Base-by-base conservation (phyloP, 352 stramenopile genomes). In the Globisporangium cederbergense region DNA sequence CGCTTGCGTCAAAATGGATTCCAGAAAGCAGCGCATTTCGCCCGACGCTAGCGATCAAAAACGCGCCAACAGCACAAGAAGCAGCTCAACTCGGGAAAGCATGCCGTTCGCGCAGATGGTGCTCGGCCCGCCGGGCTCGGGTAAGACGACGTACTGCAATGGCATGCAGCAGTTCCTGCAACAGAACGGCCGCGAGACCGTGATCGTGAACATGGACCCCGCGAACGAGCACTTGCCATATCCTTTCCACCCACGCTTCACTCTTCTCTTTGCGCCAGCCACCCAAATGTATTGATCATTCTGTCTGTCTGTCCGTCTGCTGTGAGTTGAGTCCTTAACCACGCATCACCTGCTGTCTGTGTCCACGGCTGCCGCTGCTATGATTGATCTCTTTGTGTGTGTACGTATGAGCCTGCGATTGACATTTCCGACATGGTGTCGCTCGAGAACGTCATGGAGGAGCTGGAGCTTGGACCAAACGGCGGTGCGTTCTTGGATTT, bases 91-190 rank as follows among this genome's bases (percentile, higher is more conserved):
- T 36, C 7, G 32, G 32, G 36, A 56, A 28, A 28, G 36, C 49
- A 66, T 93, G 84, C 81, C 84, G 66, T 93, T 89, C 67, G 84
- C 76, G 62, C 84, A 93, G 67, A 78, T 91, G 62, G 77, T 93
- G 66, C 68, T 91, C 40, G 84, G 84, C 1, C 84, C 84, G 58
- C 84, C 84, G 65, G 85, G 84, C 58, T 96, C 88, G 3, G 97
- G 97, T 58, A 99, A 99, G 79, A 99, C 95, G 20, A 99, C 97
- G 42, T 99, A 99, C 78, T 99, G 96, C 81, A 97, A 98, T 68
- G 93, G 91, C 43, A 98, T 99, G 81, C 92, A 99, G 82, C 81
- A 99, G 73, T 97, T 96, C 67, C 69, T 97, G 45, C 64, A 80
- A 54, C 79, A 77, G 18, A 87, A 87, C 52, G 66, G 73, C 14